Evolutionary conservation across 805 yeast species (phyloP), one percentile per base, ranked within the genome.

Genomic region (Kodamaea kakaduensis): DNA sequence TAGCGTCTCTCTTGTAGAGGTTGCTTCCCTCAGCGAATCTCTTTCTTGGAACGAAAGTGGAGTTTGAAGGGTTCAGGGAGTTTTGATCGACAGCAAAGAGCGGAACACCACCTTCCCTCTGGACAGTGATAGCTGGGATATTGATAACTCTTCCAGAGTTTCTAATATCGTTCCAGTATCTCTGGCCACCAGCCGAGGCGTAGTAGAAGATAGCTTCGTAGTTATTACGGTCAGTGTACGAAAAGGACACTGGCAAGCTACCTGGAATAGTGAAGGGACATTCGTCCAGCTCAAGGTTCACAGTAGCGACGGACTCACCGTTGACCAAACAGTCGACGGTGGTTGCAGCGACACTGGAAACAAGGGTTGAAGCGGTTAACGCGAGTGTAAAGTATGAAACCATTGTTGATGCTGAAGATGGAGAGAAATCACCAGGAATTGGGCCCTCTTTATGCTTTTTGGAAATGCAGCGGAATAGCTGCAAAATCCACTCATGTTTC

Each of bases 31-130:
- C 48, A 40, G 56, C 47, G 36, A 61, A 54, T 60, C 70, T 61
- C 52, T 52, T 64, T 54, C 63, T 62, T 51, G 62, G 48, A 23
- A 64, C 64, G 40, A 60, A 58, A 44, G 70, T 60, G 25, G 70
- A 63, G 61, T 65, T 65, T 21, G 61, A 43, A 24, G 55, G 50
- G 31, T 67, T 61, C 10, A 48, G 31, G 43, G 50, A 36, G 22
- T 48, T 48, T 10, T 37, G 44, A 41, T 51, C 58, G 32, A 64
- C 61, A 9, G 17, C 6, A 19, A 26, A 26, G 19, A 26, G 29
- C 6, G 29, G 29, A n/a, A 26, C 19, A 18, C 17, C 29, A 6
- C 8, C 9, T 4, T 7, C 9, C 18, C 9, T 3, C 29, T 54
- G 59, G 60, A 32, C 60, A 23, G 58, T 40, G 13, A 59, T 50